These are phyloP conservation scores for Ogataea salicorniae DNA, from an alignment of 805 yeast genomes.

Conservation along the genomic window DNA sequence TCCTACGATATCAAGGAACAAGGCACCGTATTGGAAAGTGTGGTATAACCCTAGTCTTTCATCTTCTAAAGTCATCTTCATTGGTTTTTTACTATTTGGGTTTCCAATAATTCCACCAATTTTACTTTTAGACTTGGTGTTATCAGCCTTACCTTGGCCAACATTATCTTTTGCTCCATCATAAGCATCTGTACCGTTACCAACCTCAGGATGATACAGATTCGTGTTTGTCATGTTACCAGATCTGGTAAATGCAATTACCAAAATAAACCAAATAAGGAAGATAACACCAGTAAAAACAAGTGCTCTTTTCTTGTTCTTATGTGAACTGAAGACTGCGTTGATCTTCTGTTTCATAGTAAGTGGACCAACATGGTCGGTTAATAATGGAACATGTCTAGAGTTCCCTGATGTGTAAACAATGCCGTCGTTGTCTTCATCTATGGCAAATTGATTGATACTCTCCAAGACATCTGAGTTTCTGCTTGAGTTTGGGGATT, in stretches of 20 bases:
- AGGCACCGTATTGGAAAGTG: slow-evolving; percentile 20
- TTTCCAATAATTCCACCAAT: not conserved
- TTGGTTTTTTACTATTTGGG: slow-evolving; percentile 5
- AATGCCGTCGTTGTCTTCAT: slow-evolving; percentile 15
- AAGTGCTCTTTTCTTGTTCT: slow-evolving; percentile 9
- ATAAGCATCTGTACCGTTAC: slow-evolving; percentile 2
- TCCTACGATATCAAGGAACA: slow-evolving; percentile 25
- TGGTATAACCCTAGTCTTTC: slow-evolving; percentile 27
- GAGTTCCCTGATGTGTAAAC: slow-evolving; percentile 8
- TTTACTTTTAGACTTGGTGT: not conserved
- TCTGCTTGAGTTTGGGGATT: slow-evolving; percentile 16
- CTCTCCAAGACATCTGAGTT: slow-evolving; percentile 15
- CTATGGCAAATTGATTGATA: slow-evolving; percentile 21
- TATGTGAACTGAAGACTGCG: slow-evolving; percentile 15
- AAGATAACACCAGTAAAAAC: slow-evolving; percentile 15
- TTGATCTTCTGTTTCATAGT: slow-evolving; percentile 7
- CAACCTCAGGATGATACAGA: slow-evolving; percentile 13
- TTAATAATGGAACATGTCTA: slow-evolving; percentile 3
- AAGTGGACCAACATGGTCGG: not conserved
- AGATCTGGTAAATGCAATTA: slow-evolving; percentile 20
- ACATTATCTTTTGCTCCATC: slow-evolving; percentile 1
- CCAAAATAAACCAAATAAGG: slow-evolving; percentile 23
- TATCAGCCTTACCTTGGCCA: slow-evolving; percentile 3
- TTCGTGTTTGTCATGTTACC: slow-evolving; percentile 16
- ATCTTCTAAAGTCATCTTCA: slow-evolving; percentile 24